Conservation (phyloP, 2,329 filamentous ascomycete genomes). For the Coniella vitis region DNA sequence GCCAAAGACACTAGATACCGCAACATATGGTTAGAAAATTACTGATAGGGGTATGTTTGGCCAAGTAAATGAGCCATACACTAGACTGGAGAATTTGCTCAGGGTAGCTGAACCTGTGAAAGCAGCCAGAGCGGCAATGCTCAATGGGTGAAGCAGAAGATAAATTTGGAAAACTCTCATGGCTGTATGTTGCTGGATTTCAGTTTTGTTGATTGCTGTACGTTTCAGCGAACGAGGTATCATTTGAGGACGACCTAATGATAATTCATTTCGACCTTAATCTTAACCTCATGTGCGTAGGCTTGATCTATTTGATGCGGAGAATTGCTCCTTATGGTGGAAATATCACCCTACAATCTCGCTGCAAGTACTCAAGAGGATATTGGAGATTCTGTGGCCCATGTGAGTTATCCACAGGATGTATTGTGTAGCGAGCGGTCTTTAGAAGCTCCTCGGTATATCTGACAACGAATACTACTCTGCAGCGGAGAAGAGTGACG, state of each 20-base stretch:
- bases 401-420: too few species aligned
- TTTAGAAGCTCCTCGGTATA: background rate
- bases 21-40: background rate
- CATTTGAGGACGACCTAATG: too few species aligned
- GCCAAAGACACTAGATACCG: slow-evolving; percentile 8
- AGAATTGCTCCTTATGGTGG: background rate
- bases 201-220: too few species aligned
- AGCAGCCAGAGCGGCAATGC: background rate
- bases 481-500: background rate
- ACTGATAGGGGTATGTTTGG: too few species aligned
- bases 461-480: background rate
- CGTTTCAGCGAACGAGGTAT: too few species aligned
- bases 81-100: slow-evolving; percentile 7
- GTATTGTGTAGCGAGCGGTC: too few species aligned
- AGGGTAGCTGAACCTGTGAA: slow-evolving; percentile 11
- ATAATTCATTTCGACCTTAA: too few species aligned
- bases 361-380: too few species aligned
- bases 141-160: background rate
- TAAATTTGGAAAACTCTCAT: background rate
- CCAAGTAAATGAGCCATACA: slow-evolving; percentile 1
- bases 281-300: too few species aligned
- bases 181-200: too few species aligned
- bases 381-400: too few species aligned
- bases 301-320: background rate
- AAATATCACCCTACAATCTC: background rate